Evolutionary conservation across 495 filamentous ascomycete species (phyloP), one percentile per base, ranked within the genome.

Genomic region (Penicillium mononematosum): DNA sequence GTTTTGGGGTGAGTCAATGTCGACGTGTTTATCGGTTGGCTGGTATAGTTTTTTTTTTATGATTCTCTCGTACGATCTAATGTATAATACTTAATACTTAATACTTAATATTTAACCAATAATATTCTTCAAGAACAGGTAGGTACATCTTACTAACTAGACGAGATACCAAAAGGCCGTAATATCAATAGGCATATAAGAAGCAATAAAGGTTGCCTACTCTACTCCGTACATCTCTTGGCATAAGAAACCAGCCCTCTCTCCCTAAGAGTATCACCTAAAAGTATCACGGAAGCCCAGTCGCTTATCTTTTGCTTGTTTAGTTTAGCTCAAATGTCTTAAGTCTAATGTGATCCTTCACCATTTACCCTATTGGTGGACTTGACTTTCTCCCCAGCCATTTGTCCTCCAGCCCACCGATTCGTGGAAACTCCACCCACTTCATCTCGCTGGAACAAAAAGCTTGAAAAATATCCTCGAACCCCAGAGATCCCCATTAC

Each of bases 391-490:
- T 60, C 62, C 59, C 52, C 55, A 45, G 49, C 47, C 39, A 48
- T 55, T 25, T 36, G 25, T 25, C 34, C 32, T 16, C 25, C 31
- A 17, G n/a, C 25, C 34, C 39, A 53, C 42, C 69, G 67, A 75
- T 75, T 75, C 66, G 73, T 75, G 73, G 73, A 73, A 74, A 62
- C 52, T 12, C 8, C 31, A 45, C 44, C 42, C 5, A 45, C 55
- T 44, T 50, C 44, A 51, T 58, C 31, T 36, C 53, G 29, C 50
- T 62, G 63, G 64, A 47, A 60, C 60, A 5, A 70, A 9, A 31
- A 68, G 19, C 49, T 41, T 19, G n/a, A 42, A 41, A 46, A 69
- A 71, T 67, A 71, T 73, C 70, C 71, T 73, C 68, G 70, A 72
- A 71, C 70, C 71, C 65, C 68, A 69, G 70, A 66, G 2, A 22